Conservation (phyloP, 306 rosid genomes). For the Corylus heterophylla region DNA sequence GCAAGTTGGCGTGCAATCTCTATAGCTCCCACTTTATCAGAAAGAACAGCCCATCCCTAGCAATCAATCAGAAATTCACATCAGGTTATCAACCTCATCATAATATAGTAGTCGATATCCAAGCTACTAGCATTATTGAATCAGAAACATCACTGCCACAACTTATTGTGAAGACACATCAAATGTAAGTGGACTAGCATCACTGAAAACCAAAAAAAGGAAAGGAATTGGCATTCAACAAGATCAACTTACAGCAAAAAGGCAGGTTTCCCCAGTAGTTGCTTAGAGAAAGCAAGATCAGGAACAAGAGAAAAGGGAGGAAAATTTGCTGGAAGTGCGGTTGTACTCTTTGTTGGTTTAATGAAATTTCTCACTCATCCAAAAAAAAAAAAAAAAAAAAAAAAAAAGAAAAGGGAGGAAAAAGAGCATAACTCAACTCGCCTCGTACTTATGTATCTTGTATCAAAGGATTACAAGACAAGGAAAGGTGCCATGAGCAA, state of each 20-base stretch:
- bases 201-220: neutral
- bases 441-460: neutral
- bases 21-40: constrained; percentile 71
- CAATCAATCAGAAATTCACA: constrained; percentile 16
- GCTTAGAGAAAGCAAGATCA: neutral
- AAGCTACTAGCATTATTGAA: constrained; percentile 6
- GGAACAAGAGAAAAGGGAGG: neutral
- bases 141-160: neutral
- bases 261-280: neutral
- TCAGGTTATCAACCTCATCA: constrained; percentile 17
- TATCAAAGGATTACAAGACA: neutral
- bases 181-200: neutral
- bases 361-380: too few relatives aligned
- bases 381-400: too few relatives aligned
- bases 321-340: too few relatives aligned
- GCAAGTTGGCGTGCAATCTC: constrained; percentile 88
- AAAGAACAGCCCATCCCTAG: constrained; percentile 92
- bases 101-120: constrained; percentile 12
- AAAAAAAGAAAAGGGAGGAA: too few relatives aligned
- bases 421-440: neutral
- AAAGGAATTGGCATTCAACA: neutral
- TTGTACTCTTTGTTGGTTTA: too few relatives aligned
- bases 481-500: neutral
- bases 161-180: neutral
- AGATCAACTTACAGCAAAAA: neutral